A percentile compares a stretch with the other conserved stretches of the same genome.
phyloP scores from a whole-genome alignment of 176 grass and related monocot species.

The Leersia perrieri region DNA sequence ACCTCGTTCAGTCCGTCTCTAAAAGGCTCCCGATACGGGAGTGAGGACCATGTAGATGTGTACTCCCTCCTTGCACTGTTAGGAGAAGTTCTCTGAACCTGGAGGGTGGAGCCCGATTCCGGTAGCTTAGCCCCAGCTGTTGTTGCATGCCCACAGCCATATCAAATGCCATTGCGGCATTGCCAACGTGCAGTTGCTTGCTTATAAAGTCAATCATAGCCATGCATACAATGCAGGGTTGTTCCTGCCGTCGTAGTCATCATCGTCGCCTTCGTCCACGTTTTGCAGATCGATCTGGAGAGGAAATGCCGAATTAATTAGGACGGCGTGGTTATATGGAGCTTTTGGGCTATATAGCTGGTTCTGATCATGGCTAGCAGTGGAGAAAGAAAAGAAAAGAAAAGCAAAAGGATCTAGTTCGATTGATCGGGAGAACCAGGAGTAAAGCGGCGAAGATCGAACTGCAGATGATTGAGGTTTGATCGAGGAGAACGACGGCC shows the following conservation, averaged over 20 bases:
- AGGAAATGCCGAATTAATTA: neutral
- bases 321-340: neutral
- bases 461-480: neutral
- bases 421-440: neutral
- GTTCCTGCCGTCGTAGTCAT: neutral
- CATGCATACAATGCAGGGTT: neutral
- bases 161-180: too few species aligned
- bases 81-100: neutral
- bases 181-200: neutral
- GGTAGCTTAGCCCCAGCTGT: neutral
- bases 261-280: neutral
- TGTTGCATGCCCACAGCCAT: neutral
- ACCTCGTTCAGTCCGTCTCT: neutral
- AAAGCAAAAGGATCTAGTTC: neutral
- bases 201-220: constrained; percentile 4
- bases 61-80: neutral
- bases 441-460: neutral
- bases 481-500: neutral
- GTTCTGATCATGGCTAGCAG: neutral
- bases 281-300: neutral
- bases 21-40: neutral
- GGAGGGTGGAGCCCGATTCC: neutral
- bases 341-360: neutral
- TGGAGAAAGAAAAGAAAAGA: neutral
- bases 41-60: constrained; percentile 32